A percentile compares a stretch with the other conserved stretches of the same genome.
Conservation (phyloP, 352 stramenopile genomes). For the Globisporangium camurandrum region DNA sequence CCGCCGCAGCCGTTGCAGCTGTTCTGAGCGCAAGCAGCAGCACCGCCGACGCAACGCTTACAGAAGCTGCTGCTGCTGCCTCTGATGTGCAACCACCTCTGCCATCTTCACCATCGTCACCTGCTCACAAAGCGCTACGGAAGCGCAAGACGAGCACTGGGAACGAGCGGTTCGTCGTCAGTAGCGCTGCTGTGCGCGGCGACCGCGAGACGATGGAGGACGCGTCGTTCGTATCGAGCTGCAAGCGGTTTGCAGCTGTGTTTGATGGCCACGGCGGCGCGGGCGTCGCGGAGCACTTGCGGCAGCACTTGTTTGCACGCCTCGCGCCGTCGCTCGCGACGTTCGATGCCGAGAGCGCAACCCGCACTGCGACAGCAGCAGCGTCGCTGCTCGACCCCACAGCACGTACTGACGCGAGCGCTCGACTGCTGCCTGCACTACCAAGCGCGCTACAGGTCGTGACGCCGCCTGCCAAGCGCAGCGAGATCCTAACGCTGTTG, state of each 20-base stretch:
- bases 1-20: background rate
- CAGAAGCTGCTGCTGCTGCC: background rate
- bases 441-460: background rate
- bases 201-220: constrained; percentile 81
- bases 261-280: constrained; percentile 81
- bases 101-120: background rate
- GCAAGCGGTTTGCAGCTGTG: constrained; percentile 74
- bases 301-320: constrained; percentile 47
- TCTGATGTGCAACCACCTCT: background rate
- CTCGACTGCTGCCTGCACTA: background rate
- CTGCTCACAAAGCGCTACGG: constrained; percentile 9
- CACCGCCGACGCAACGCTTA: background rate
- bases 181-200: constrained; percentile 61
- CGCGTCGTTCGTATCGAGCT: constrained; percentile 69
- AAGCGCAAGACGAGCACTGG: constrained; percentile 46
- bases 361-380: background rate
- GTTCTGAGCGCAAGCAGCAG: background rate
- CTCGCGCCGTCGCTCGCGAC: constrained; percentile 38
- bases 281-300: constrained; percentile 56
- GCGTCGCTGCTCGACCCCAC: background rate
- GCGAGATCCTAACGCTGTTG: constrained; percentile 32
- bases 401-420: background rate
- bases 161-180: constrained; percentile 37
- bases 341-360: constrained; percentile 21
- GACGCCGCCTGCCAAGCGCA: constrained; percentile 11